Percentiles rank a stretch among this genome's conserved stretches.
These are phyloP conservation scores for Plasmodium sp. DNA, from an alignment of 169 alveolate species.

Conservation along the genomic window DNA sequence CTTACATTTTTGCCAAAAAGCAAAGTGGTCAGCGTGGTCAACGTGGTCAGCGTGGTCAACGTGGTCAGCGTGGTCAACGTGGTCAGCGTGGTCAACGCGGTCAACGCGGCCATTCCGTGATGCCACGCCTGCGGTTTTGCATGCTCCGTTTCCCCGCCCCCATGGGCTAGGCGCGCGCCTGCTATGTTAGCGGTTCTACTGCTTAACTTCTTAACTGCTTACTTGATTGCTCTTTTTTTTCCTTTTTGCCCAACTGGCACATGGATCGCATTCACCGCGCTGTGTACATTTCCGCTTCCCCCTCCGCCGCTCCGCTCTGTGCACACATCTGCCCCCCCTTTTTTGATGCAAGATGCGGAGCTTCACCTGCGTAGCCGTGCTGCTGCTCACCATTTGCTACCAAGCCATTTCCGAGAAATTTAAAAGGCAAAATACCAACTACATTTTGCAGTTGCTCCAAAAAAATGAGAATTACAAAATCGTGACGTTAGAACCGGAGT, in stretches of 20 bases:
- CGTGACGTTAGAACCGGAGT: slow-evolving; percentile 53
- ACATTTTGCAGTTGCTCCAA: slow-evolving; percentile 17
- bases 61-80: neutral
- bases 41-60: too few species aligned
- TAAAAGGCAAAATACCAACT: neutral
- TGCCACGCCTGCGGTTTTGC: neutral
- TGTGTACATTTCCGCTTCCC: neutral
- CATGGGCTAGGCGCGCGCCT: neutral
- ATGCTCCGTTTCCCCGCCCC: neutral
- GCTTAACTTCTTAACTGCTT: neutral
- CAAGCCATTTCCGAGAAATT: neutral
- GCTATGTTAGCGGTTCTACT: too few species aligned
- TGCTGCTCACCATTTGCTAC: neutral
- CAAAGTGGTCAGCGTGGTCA: neutral
- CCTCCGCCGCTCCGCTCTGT: neutral
- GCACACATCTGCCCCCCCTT: neutral
- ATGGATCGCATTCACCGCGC: neutral
- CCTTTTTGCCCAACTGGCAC: neutral
- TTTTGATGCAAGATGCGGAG: slow-evolving; percentile 15
- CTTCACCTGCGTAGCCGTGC: neutral
- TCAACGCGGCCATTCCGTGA: neutral
- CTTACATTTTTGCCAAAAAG: neutral
- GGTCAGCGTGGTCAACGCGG: neutral
- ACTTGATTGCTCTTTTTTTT: neutral
- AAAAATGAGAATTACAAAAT: slow-evolving; percentile 15